phyloP scores from a whole-genome alignment of 2,329 filamentous ascomycete genomes.

The Pyrenochaeta sp. region DNA sequence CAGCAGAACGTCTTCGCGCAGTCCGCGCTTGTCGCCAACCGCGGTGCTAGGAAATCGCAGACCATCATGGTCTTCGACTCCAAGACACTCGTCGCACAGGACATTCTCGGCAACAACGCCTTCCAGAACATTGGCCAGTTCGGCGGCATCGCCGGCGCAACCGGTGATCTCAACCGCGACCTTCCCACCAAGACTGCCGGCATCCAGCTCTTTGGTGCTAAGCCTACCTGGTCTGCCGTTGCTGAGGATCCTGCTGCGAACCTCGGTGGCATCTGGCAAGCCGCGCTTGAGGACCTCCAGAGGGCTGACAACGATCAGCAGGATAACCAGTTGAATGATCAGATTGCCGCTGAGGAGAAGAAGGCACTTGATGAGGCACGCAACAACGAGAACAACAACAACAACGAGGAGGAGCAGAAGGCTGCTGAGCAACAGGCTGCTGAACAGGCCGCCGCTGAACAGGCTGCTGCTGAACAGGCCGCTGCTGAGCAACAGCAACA shows the following conservation, averaged over 20 bases:
- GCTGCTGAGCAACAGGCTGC: background rate
- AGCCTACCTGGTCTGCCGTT: conserved; percentile 37
- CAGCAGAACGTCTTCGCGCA: conserved; percentile 41
- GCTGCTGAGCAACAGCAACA: conserved; percentile 4
- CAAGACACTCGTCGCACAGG: conserved; percentile 32
- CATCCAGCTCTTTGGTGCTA: conserved; percentile 36
- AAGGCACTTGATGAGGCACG: conserved; percentile 19
- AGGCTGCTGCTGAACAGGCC: conserved; percentile 6
- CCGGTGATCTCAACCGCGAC: conserved; percentile 8
- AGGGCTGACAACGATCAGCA: conserved; percentile 26
- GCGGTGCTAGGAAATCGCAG: conserved; percentile 29
- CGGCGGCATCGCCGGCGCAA: conserved; percentile 23
- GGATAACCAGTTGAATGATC: conserved; percentile 34
- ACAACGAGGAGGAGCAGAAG: conserved; percentile 9
- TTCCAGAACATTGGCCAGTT: conserved; percentile 16
- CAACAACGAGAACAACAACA: conserved; percentile 9
- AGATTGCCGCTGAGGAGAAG: conserved; percentile 30
- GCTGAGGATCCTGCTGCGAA: conserved; percentile 39
- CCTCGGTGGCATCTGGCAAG: conserved; percentile 36
- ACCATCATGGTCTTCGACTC: conserved; percentile 43
- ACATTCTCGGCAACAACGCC: conserved; percentile 33
- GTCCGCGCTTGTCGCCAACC: conserved; percentile 38
- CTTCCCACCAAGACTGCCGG: conserved; percentile 34
- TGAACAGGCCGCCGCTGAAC: conserved; percentile 1
- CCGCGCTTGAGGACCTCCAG: conserved; percentile 36